A percentile compares a stretch with the other conserved stretches of the same genome.
phyloP scores from a whole-genome alignment of 2,329 filamentous ascomycete genomes.

The Coleophoma cylindrospora region DNA sequence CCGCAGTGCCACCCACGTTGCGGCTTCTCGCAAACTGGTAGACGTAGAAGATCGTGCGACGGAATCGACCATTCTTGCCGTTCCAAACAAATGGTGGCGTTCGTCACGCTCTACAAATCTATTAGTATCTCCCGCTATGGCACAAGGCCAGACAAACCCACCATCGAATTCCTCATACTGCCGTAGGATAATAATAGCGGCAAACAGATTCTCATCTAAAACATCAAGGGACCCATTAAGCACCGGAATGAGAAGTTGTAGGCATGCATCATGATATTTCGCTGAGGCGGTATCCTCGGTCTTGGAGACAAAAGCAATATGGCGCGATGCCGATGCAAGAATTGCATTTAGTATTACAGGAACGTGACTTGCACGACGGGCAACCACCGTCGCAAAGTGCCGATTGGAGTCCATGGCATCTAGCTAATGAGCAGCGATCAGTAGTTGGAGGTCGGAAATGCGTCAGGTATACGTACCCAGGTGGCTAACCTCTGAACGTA shows the following conservation, averaged over 20 bases:
- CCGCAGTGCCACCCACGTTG: slow-evolving; percentile 33
- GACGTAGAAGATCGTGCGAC: slow-evolving; percentile 18
- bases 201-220: slow-evolving; percentile 32
- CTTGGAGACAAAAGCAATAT: slow-evolving; percentile 21
- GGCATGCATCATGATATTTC: slow-evolving; percentile 35
- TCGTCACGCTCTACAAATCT: neutral
- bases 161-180: slow-evolving; percentile 36
- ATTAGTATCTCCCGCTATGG: neutral
- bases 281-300: slow-evolving; percentile 15
- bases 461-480: neutral
- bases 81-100: neutral
- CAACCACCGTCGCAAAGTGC: slow-evolving; percentile 21
- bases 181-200: slow-evolving; percentile 32
- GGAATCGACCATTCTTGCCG: slow-evolving; percentile 23
- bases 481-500: neutral
- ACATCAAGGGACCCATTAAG: slow-evolving; percentile 30
- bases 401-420: slow-evolving; percentile 35
- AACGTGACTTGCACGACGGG: neutral
- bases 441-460: neutral
- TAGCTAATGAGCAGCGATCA: slow-evolving; percentile 21
- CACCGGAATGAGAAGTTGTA: slow-evolving; percentile 32
- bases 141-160: slow-evolving; percentile 1
- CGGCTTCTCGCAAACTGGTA: slow-evolving; percentile 38
- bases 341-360: neutral
- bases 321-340: slow-evolving; percentile 6